Base-by-base conservation (phyloP, 352 stramenopile species). In the Globisporangium viniferum region DNA sequence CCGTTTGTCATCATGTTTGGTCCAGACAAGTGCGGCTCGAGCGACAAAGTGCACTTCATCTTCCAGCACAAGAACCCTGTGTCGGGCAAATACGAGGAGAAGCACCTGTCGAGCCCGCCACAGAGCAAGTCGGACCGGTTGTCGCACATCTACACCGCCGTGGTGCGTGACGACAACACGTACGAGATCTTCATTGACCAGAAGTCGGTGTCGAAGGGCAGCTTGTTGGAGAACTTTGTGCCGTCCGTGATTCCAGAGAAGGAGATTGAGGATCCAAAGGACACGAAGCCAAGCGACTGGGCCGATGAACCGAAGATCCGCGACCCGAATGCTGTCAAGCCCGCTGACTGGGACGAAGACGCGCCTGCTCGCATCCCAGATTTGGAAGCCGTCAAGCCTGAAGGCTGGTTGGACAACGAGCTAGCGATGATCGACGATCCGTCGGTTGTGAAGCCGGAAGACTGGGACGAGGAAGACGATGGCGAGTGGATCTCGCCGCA, bases 1-100 rank as follows among this genome's bases (percentile, higher is more conserved):
- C 94, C 93, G 33, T 98, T 98, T 68, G 86, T 91, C 63, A 89
- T 98, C 76, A 98, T 98, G 95, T 98, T 98, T 76, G 95, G 95
- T 0, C 95, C 95, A 1, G 95, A 98, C 75, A 97, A 97, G 67
- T 98, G 95, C 72, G 95, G 95, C 48, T 72, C 78, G 14, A 98
- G 78, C 71, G 94, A 98, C 75, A 98, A 98, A 72, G 87, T 97
- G 64, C 95, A 98, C 66, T 92, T 98, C 33, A 98, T 98, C 67
- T 93, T 98, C 73, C 88, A 97, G 73, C 91, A 98, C 81, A 81
- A 97, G 75, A 98, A 98, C 81, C 95, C 94, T 0, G 58, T 97
- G 27, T 97, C 91, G 6, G 73, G 82, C n/a, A 73, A 90, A 75
- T 98, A 95, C 71, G 91, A 98, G 66, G 94, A 98, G 80, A 98